Percentiles rank a stretch among this genome's conserved stretches.
These are phyloP conservation scores for Myxozyma neotropica DNA, from an alignment of 805 yeast species.

Conservation along the genomic window DNA sequence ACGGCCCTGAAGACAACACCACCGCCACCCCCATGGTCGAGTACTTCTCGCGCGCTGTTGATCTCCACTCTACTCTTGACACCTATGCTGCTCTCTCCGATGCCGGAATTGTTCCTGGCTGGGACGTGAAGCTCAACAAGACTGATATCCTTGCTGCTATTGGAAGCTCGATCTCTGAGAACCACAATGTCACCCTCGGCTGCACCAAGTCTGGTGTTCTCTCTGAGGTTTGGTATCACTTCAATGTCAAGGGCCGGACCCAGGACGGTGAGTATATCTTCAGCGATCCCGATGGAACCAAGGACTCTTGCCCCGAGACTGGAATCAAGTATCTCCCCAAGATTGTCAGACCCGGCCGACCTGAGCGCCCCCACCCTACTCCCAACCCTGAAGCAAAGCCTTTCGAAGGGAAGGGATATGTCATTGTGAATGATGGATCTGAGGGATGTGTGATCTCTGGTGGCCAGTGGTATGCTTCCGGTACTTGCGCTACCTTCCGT, in stretches of 20 bases:
- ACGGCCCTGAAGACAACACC: constrained; percentile 44
- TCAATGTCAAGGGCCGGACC: constrained; percentile 72
- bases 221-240: constrained; percentile 79
- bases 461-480: constrained; percentile 80
- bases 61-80: constrained; percentile 60
- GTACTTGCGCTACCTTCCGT: constrained; percentile 81
- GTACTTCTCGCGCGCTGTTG: constrained; percentile 63
- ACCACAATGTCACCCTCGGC: constrained; percentile 57
- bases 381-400: constrained; percentile 40
- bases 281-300: constrained; percentile 52
- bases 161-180: constrained; percentile 44
- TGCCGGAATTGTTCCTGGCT: constrained; percentile 73
- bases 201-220: constrained; percentile 57
- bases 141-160: constrained; percentile 43
- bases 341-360: constrained; percentile 41
- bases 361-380: constrained; percentile 37
- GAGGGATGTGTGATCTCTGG: constrained; percentile 78
- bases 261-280: constrained; percentile 64
- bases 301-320: constrained; percentile 64
- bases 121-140: constrained; percentile 57
- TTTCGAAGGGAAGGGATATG: constrained; percentile 48
- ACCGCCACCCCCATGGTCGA: constrained; percentile 59
- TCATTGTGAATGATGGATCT: constrained; percentile 53
- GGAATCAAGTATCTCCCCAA: constrained; percentile 80
- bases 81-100: constrained; percentile 66